A percentile compares a stretch with the other conserved stretches of the same genome.
These are phyloP conservation scores for Gossypium trilobum DNA, from an alignment of 441 rosid species.

Conservation along the genomic window DNA sequence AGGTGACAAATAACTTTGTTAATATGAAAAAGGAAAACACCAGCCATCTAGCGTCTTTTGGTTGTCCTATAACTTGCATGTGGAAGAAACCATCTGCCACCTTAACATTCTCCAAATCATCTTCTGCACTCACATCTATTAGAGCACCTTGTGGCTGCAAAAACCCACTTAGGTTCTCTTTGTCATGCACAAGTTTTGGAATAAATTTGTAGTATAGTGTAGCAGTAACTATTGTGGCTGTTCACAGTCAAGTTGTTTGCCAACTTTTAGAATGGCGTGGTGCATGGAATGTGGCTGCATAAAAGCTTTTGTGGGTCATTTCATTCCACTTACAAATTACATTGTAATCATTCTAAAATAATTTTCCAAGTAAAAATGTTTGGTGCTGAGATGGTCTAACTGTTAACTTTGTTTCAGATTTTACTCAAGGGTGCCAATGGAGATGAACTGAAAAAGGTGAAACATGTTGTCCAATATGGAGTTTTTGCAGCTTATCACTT, in stretches of 20 bases:
- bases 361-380: neutral
- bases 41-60: neutral
- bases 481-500: slow-evolving; percentile 78
- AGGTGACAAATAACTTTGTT: neutral
- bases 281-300: neutral
- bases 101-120: neutral
- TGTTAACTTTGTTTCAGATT: slow-evolving; percentile 36
- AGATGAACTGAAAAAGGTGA: slow-evolving; percentile 64
- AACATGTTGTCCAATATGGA: slow-evolving; percentile 70
- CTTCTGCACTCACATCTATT: neutral
- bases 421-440: slow-evolving; percentile 61
- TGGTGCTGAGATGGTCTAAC: slow-evolving; percentile 6
- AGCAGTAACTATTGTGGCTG: slow-evolving; percentile 10
- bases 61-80: neutral
- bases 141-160: neutral
- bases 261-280: neutral
- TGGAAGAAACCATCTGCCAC: slow-evolving; percentile 1
- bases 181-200: neutral
- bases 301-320: neutral
- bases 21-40: neutral
- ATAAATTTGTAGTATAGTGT: slow-evolving; percentile 8
- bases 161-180: slow-evolving; percentile 9
- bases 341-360: neutral
- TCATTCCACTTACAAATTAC: slow-evolving; percentile 1
- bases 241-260: slow-evolving; percentile 6